Percentiles rank a stretch among this genome's conserved stretches.
These are phyloP conservation scores for Metschnikowia borealis DNA, from an alignment of 805 yeast species.

Conservation along the genomic window DNA sequence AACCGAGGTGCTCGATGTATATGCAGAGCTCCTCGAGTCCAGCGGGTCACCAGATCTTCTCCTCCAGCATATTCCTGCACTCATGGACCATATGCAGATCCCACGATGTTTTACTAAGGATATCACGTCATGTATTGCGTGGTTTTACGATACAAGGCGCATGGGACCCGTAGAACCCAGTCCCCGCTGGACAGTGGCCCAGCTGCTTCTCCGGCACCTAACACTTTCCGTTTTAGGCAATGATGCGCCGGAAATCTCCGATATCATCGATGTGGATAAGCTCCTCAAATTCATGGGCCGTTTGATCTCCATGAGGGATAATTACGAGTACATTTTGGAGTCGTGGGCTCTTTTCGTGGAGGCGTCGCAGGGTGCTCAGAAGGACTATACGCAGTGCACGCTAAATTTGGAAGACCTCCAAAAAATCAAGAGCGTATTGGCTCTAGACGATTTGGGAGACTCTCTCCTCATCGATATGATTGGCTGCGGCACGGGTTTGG, in stretches of 20 bases:
- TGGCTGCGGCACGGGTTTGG: conserved; percentile 29
- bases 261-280: conserved; percentile 40
- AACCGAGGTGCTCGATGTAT: conserved; percentile 34
- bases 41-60: conserved; percentile 25
- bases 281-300: conserved; percentile 25
- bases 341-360: conserved; percentile 35
- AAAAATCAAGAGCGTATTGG: conserved; percentile 25
- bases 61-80: conserved; percentile 23
- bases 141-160: conserved; percentile 26
- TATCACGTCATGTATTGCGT: conserved; percentile 27
- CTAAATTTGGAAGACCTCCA: conserved; percentile 22
- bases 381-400: conserved; percentile 4
- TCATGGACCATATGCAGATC: conserved; percentile 24
- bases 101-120: conserved; percentile 33
- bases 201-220: conserved; percentile 24
- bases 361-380: conserved; percentile 22
- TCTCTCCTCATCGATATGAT: conserved; percentile 40
- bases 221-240: conserved; percentile 24
- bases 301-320: conserved; percentile 32
- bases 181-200: conserved; percentile 23
- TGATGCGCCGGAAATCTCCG: conserved; percentile 25
- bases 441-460: conserved; percentile 32
- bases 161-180: conserved; percentile 9
- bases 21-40: conserved; percentile 21
- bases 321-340: conserved; percentile 23